Base-by-base conservation (phyloP, 305 asterid species). In the Withania somnifera region DNA sequence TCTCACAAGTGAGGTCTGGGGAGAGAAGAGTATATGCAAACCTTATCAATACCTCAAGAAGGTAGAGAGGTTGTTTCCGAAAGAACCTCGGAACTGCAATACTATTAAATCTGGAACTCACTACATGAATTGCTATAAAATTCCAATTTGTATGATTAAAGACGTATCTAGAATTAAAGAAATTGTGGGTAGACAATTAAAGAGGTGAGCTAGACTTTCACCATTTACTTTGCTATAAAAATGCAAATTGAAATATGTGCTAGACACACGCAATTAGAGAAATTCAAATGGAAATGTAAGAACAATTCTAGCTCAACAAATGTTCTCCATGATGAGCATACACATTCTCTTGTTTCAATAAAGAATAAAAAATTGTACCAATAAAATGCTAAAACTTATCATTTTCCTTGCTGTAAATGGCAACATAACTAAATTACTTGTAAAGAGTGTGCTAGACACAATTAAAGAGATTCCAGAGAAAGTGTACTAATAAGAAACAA, bases 61-160 rank as follows among this genome's bases (percentile, higher is more conserved):
- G n/a, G n/a, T n/a, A n/a, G n/a, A n/a, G n/a, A n/a, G n/a, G n/a
- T n/a, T n/a, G n/a, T n/a, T n/a, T n/a, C n/a, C n/a, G n/a, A n/a
- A n/a, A n/a, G n/a, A n/a, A n/a, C n/a, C n/a, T n/a, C n/a, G n/a
- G n/a, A n/a, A n/a, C n/a, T n/a, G n/a, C n/a, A 86, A 89, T 89
- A 30, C 95, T 90, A 80, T 86, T 89, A 87, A 90, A 93, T 83
- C 87, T 87, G 14, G 89, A 83, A 77, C 95, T 88, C 80, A 93
- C 93, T 80, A 90, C 91, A 85, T 93, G 94, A 83, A 91, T 83
- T 66, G 8, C 9, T 34, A n/a, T 0, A 4, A 63, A 7, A 8
- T 66, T 22, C 26, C 10, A 64, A 15, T 6, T 28, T 64, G 6
- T 4, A 32, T 1, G 13, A 42, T 15, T 3, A 69, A 22, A 22